A percentile compares a stretch with the other conserved stretches of the same genome.
phyloP scores from a whole-genome alignment of 176 grass and related monocot species.

The Raddia distichophylla region DNA sequence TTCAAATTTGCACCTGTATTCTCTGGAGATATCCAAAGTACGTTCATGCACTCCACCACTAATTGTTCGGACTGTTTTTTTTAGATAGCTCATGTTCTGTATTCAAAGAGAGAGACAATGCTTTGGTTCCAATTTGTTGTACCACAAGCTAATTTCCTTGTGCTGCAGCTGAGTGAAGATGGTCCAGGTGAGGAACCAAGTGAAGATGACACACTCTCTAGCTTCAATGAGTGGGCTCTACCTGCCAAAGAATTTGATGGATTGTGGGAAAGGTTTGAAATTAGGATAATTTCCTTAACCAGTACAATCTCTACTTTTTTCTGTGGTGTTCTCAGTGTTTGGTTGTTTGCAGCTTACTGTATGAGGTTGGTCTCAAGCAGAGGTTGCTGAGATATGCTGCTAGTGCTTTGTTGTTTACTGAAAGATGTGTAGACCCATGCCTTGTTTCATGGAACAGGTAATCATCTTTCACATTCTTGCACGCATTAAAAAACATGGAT shows the following conservation, averaged over 20 bases:
- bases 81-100: slow-evolving; percentile 9
- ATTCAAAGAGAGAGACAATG: not conserved
- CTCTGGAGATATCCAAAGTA: not conserved
- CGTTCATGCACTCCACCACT: slow-evolving; percentile 2
- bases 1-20: slow-evolving; percentile 3
- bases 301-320: slow-evolving; percentile 12
- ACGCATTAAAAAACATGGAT: slow-evolving; percentile 12
- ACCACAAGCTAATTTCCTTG: slow-evolving; percentile 35
- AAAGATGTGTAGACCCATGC: slow-evolving; percentile 82
- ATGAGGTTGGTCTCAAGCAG: slow-evolving; percentile 95
- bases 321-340: slow-evolving; percentile 37
- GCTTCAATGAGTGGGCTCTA: slow-evolving; percentile 90
- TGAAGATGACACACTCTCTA: slow-evolving; percentile 89
- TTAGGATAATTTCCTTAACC: slow-evolving; percentile 24
- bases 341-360: slow-evolving; percentile 78
- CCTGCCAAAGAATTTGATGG: slow-evolving; percentile 98
- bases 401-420: slow-evolving; percentile 96
- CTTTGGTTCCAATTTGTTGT: slow-evolving; percentile 18
- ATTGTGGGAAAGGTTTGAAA: slow-evolving; percentile 88
- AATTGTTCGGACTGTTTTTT: not conserved
- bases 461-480: slow-evolving; percentile 32
- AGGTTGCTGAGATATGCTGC: slow-evolving; percentile 95
- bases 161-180: slow-evolving; percentile 86
- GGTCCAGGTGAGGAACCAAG: slow-evolving; percentile 92
- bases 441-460: slow-evolving; percentile 99